Evolutionary conservation across 345 rosid species (phyloP).

Genomic region (Syzygium jambos): DNA sequence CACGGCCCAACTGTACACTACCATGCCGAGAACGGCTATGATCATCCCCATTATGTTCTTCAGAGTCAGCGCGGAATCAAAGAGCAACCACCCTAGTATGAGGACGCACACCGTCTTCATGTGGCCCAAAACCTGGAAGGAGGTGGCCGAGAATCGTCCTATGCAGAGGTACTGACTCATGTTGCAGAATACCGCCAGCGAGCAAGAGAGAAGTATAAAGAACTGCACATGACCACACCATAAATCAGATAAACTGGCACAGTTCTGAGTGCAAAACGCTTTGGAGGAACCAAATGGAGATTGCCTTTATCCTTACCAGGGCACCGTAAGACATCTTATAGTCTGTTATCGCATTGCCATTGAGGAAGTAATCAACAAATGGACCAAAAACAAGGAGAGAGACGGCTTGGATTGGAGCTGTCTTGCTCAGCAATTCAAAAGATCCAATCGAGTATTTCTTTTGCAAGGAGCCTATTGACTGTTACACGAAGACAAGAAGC

Average conservation of each 20-base stretch:
- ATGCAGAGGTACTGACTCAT: slow-evolving; percentile 97
- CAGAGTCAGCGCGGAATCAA: slow-evolving; percentile 75
- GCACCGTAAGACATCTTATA: slow-evolving; percentile 26
- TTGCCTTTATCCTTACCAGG: slow-evolving; percentile 11
- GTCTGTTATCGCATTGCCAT: slow-evolving; percentile 14
- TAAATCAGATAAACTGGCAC: neutral
- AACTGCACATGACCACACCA: slow-evolving; percentile 38
- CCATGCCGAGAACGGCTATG: slow-evolving; percentile 77
- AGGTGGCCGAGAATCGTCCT: slow-evolving; percentile 86
- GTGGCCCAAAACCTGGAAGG: slow-evolving; percentile 96
- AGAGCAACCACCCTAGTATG: slow-evolving; percentile 82
- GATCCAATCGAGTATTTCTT: slow-evolving; percentile 35
- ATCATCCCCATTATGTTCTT: slow-evolving; percentile 88
- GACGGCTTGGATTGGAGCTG: slow-evolving; percentile 36
- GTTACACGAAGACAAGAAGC: slow-evolving; percentile 2
- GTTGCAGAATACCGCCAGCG: slow-evolving; percentile 93
- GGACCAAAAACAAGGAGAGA: slow-evolving; percentile 30
- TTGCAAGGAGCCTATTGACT: slow-evolving; percentile 33
- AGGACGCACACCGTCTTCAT: slow-evolving; percentile 96
- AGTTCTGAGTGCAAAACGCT: neutral
- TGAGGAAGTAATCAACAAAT: slow-evolving; percentile 26
- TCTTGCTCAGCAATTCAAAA: slow-evolving; percentile 31
- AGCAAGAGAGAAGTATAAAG: slow-evolving; percentile 75
- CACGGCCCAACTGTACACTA: slow-evolving; percentile 93
- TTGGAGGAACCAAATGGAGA: neutral